These are phyloP conservation scores for Jatropha curcas DNA, from an alignment of 345 rosid species.

Conservation along the genomic window DNA sequence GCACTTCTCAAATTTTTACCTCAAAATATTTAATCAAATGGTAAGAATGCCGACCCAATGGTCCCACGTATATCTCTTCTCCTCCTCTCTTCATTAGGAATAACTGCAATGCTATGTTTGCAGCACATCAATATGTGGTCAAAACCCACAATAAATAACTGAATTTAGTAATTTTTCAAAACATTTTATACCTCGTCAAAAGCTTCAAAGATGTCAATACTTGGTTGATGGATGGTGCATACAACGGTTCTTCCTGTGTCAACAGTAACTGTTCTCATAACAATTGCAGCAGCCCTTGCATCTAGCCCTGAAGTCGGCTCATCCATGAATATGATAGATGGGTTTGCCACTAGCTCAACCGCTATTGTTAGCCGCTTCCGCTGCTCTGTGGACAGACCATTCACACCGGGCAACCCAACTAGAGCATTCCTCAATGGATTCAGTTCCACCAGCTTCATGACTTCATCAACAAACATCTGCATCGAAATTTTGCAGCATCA, in stretches of 20 bases:
- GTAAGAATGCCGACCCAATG: slow-evolving; percentile 62
- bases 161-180: slow-evolving; percentile 27
- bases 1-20: slow-evolving; percentile 31
- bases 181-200: slow-evolving; percentile 80
- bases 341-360: slow-evolving; percentile 93
- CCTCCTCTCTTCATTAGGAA: slow-evolving; percentile 80
- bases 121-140: not conserved
- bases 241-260: too few species aligned
- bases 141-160: not conserved
- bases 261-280: slow-evolving; percentile 94
- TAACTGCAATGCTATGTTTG: slow-evolving; percentile 43
- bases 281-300: slow-evolving; percentile 96
- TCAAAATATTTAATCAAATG: slow-evolving; percentile 65
- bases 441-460: slow-evolving; percentile 89
- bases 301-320: slow-evolving; percentile 97
- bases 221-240: too few species aligned
- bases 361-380: slow-evolving; percentile 92
- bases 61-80: slow-evolving; percentile 77
- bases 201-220: too few species aligned
- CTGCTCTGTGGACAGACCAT: slow-evolving; percentile 83
- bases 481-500: not conserved
- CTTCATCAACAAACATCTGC: slow-evolving; percentile 58
- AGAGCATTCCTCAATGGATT: slow-evolving; percentile 56
- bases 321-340: slow-evolving; percentile 94
- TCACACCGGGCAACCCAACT: slow-evolving; percentile 85